phyloP scores from a whole-genome alignment of 179 eudicot genomes.

The Patellifolia procumbens region DNA sequence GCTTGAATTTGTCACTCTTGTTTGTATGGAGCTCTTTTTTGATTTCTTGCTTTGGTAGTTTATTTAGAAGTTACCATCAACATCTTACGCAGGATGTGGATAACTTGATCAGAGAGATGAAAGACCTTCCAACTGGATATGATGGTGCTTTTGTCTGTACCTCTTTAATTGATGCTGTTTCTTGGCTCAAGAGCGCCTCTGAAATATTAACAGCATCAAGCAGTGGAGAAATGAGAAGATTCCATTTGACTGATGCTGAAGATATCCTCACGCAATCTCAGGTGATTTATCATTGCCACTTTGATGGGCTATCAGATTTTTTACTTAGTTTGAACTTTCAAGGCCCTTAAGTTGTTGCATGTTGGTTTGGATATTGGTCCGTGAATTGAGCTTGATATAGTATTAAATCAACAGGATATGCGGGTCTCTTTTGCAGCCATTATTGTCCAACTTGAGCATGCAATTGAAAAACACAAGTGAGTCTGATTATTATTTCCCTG shows the following conservation, averaged over 20 bases:
- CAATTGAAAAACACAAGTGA: constrained; percentile 74
- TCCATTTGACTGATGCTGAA: constrained; percentile 60
- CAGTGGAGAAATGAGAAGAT: constrained; percentile 38
- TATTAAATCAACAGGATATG: constrained; percentile 47
- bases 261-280: constrained; percentile 51
- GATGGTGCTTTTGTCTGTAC: constrained; percentile 43
- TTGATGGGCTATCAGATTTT: neutral
- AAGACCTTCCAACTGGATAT: constrained; percentile 44
- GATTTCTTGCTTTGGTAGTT: neutral
- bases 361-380: constrained; percentile 9
- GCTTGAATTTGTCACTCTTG: neutral
- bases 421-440: constrained; percentile 53
- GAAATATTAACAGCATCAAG: constrained; percentile 48
- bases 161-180: constrained; percentile 57
- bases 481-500: constrained; percentile 23
- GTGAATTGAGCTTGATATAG: constrained; percentile 12
- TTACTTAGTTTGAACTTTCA: neutral
- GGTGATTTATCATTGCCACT: constrained; percentile 44
- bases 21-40: neutral
- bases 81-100: constrained; percentile 60
- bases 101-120: constrained; percentile 49
- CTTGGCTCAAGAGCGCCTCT: constrained; percentile 72
- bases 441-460: constrained; percentile 50
- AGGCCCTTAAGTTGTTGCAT: neutral
- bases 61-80: neutral